phyloP scores from a whole-genome alignment of 1,284 basidiomycete genomes.

The Ustilago loliicola region DNA sequence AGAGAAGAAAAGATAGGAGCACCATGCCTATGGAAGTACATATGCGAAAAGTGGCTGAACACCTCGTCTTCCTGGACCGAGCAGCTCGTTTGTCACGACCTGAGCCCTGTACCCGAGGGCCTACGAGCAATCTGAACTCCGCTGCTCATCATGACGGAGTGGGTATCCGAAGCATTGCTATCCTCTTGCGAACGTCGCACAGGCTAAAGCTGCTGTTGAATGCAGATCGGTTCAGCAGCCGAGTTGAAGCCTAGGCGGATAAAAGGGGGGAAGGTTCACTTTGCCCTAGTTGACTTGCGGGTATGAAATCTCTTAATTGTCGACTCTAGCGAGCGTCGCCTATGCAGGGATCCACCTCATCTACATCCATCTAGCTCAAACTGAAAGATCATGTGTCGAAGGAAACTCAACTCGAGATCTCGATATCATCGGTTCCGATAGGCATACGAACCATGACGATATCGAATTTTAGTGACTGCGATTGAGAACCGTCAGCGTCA shows the following conservation, averaged over 20 bases:
- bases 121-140: neutral
- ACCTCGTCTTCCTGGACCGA: neutral
- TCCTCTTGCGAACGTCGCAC: neutral
- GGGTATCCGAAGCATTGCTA: neutral
- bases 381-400: no score
- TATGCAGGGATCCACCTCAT: no score
- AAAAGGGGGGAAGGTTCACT: no score
- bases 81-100: neutral
- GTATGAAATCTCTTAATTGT: no score
- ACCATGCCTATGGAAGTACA: neutral
- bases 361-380: no score
- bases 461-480: neutral
- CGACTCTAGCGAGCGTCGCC: no score
- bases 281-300: no score
- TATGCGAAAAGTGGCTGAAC: constrained; percentile 8
- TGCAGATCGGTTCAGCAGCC: neutral
- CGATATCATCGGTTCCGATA: no score
- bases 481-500: no score
- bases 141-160: neutral
- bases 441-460: neutral
- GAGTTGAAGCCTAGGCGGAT: neutral
- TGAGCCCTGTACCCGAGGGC: neutral
- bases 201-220: neutral
- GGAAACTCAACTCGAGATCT: no score
- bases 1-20: neutral